Percentiles rank a stretch among this genome's conserved stretches.
Evolutionary conservation across 2,329 filamentous ascomycete genomes (phyloP).

Genomic region (Dryadomyces quercus-mongolicae): DNA sequence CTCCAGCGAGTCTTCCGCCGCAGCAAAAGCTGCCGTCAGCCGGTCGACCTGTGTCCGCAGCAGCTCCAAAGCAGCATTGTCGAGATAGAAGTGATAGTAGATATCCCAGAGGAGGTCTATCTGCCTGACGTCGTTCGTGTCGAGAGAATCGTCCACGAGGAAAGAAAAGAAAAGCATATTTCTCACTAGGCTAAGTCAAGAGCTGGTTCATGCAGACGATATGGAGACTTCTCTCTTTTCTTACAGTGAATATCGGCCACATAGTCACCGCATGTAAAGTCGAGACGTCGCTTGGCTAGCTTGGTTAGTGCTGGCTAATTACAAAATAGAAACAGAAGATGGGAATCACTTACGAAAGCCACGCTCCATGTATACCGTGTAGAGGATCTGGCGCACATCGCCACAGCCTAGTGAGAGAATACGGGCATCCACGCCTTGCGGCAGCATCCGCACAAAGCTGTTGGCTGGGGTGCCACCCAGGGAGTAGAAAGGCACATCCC

Average conservation of each 20-base stretch:
- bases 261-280: constrained; percentile 45
- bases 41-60: constrained; percentile 30
- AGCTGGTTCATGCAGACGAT: neutral
- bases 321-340: neutral
- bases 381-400: constrained; percentile 44
- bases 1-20: constrained; percentile 23
- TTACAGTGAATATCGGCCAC: constrained; percentile 37
- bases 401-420: constrained; percentile 44
- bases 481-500: constrained; percentile 24
- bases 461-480: constrained; percentile 43
- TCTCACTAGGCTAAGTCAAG: constrained; percentile 26
- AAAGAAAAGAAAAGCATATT: constrained; percentile 42
- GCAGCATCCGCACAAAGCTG: constrained; percentile 32
- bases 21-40: constrained; percentile 18
- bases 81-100: constrained; percentile 41
- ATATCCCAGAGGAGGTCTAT: constrained; percentile 33
- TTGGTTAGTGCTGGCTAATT: neutral
- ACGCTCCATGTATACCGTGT: constrained; percentile 32
- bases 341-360: constrained; percentile 20
- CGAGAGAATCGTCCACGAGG: constrained; percentile 27
- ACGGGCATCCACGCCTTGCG: constrained; percentile 34
- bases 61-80: constrained; percentile 20
- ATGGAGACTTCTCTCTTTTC: constrained; percentile 5
- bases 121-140: constrained; percentile 1
- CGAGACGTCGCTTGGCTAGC: constrained; percentile 27